Evolutionary conservation across 106 monocot species (phyloP).

Genomic region (Allium fistulosum): DNA sequence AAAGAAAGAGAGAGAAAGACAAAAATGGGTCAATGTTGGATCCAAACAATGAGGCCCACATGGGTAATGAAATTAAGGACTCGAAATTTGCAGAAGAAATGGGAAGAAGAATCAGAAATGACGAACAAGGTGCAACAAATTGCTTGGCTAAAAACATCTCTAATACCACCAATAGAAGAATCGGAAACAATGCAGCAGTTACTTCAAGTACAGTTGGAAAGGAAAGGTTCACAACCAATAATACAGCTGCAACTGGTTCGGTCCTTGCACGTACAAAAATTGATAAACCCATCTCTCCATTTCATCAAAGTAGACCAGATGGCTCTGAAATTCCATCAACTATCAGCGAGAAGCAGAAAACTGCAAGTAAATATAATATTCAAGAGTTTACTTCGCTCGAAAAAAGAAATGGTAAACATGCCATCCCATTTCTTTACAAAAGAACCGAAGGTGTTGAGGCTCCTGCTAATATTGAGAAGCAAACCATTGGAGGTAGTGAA

Average conservation of each 20-base stretch:
- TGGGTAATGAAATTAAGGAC: constrained; percentile 21
- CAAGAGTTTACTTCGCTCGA: constrained; percentile 4
- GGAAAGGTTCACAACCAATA: constrained; percentile 13
- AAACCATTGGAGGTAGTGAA: constrained; percentile 9
- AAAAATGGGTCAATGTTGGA: constrained; percentile 13
- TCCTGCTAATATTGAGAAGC: constrained; percentile 7
- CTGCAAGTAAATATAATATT: constrained; percentile 6
- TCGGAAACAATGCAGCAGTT: constrained; percentile 6
- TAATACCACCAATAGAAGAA: constrained; percentile 12
- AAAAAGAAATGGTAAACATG: constrained; percentile 17
- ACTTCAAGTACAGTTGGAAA: constrained; percentile 7
- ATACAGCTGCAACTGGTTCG: constrained; percentile 2
- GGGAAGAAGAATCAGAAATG: constrained; percentile 28
- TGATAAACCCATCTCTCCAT: constrained; percentile 8
- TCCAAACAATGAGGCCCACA: constrained; percentile 7
- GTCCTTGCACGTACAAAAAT: constrained; percentile 8
- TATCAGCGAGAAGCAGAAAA: constrained; percentile 18
- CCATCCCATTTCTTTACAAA: constrained; percentile 6
- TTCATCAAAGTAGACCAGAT: constrained; percentile 19
- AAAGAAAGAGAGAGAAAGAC: constrained; percentile 18
- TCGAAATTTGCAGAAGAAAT: constrained; percentile 36
- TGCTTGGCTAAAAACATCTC: constrained; percentile 14
- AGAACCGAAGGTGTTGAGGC: background rate
- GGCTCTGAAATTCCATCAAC: background rate
- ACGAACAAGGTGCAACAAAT: constrained; percentile 26